A percentile compares a stretch with the other conserved stretches of the same genome.
Conservation (phyloP, 164 flowering plant genomes). For the Sedum album region DNA sequence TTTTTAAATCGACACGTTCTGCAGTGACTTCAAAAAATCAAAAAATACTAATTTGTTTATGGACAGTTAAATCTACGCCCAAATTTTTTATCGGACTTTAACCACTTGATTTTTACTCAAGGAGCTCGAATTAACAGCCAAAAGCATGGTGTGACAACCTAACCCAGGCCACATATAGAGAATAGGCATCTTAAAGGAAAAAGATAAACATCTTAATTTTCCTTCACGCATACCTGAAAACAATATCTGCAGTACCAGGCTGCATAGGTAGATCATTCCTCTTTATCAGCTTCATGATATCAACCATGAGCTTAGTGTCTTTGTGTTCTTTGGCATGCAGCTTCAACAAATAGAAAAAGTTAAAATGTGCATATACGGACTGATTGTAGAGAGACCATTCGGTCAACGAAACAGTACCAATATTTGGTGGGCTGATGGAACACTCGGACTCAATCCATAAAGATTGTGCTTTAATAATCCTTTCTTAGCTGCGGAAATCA, state of each 20-base stretch:
- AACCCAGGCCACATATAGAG: neutral
- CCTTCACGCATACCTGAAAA: constrained; percentile 57
- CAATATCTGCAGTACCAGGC: constrained; percentile 89
- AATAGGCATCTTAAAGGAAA: neutral
- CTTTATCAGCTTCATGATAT: constrained; percentile 61
- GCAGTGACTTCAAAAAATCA: neutral
- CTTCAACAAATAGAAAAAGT: constrained; percentile 31
- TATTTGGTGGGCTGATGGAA: constrained; percentile 66
- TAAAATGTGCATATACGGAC: neutral
- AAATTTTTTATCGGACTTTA: neutral
- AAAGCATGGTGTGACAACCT: neutral
- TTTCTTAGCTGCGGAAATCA: constrained; percentile 51
- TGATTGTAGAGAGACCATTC: neutral
- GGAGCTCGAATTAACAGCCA: neutral
- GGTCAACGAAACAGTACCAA: constrained; percentile 36
- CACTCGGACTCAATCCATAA: constrained; percentile 67
- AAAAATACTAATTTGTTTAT: neutral
- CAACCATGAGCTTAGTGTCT: constrained; percentile 57
- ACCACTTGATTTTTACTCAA: neutral
- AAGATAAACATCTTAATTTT: neutral
- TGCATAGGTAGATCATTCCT: constrained; percentile 65
- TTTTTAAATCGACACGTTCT: neutral
- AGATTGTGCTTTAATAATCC: constrained; percentile 67
- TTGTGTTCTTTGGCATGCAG: constrained; percentile 65
- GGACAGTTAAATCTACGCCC: neutral